Base-by-base conservation (phyloP, 2,329 filamentous ascomycete genomes). In the Monosporascus sp. region DNA sequence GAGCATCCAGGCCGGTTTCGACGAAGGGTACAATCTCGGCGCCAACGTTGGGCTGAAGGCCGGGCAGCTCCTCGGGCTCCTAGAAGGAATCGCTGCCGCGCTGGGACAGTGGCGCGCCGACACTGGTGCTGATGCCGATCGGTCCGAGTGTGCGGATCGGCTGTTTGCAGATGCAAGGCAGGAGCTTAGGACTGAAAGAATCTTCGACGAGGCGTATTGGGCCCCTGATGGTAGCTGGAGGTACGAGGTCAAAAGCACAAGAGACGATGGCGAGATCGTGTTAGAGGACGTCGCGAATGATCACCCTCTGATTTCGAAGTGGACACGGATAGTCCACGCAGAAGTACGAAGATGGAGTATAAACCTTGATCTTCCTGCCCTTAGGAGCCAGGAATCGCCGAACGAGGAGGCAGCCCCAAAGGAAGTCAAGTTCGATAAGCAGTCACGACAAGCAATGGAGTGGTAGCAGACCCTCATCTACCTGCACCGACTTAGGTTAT, bases 21-120 rank as follows among this genome's bases (percentile, higher is more conserved):
- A 99, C 67, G 89, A 93, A 59, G 93, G 93, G 0, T 97, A 91
- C 68, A 78, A 84, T 15, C 77, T 97, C 0, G 94, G 94, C 14
- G 92, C 90, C 1, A 85, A 87, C 50, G 74, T 97, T 31, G 94
- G 93, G 0, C 69, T 88, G 58, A 78, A 79, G 27, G 87, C 85
- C 0, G 94, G 94, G 0, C 84, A 83, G 59, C 73, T 95, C 14
- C 69, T 96, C 3, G 94, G 94, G 0, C 73, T 89, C 4, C 66
- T 97, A 6, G 89, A 96, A 64, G 90, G 88, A 0, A 71, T 96
- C 20, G 70, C 75, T 1, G 72, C 73, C 15, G 82, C 83, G 9
- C 59, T 80, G 36, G 61, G 62, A 50, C 61, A 56, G 22, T 57
- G 65, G n/a, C 65, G 65, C 11, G 58, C 63, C 2, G 52, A 43